phyloP scores from a whole-genome alignment of 2,329 filamentous ascomycete genomes.

The Clarireedia paspali region DNA sequence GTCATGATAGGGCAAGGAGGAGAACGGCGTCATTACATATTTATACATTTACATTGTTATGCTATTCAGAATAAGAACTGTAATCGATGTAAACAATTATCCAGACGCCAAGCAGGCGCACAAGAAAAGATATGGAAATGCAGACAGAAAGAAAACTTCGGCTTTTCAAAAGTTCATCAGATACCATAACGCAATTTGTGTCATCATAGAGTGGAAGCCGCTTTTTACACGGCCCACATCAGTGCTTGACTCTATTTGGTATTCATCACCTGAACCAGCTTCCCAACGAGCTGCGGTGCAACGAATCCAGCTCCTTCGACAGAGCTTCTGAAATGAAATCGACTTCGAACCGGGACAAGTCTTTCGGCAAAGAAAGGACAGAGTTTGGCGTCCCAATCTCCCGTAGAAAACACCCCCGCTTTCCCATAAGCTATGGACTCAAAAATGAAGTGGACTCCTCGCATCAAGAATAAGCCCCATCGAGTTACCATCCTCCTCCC shows the following conservation, averaged over 20 bases:
- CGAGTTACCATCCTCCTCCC: constrained; percentile 71
- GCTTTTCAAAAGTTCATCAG: constrained; percentile 33
- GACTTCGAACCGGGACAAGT: constrained; percentile 24
- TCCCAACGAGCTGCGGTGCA: background rate
- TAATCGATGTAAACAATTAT: background rate
- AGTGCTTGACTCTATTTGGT: constrained; percentile 99
- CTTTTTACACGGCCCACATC: constrained; percentile 47
- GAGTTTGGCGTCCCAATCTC: constrained; percentile 20
- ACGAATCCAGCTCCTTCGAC: constrained; percentile 59
- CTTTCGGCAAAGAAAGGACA: constrained; percentile 29
- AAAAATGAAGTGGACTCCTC: constrained; percentile 59
- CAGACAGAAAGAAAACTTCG: background rate
- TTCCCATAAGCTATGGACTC: constrained; percentile 48
- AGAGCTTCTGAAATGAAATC: constrained; percentile 44
- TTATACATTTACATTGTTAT: background rate
- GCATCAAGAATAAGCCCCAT: constrained; percentile 99
- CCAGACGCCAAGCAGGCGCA: background rate
- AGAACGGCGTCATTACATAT: background rate
- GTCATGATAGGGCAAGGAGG: background rate
- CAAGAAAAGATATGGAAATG: background rate
- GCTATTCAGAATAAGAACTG: background rate
- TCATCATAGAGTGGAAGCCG: constrained; percentile 36
- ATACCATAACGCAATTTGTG: constrained; percentile 41
- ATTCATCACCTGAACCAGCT: constrained; percentile 72
- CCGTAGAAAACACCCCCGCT: constrained; percentile 32